A percentile compares a stretch with the other conserved stretches of the same genome.
Conservation (phyloP, 306 rosid genomes). For the Herpetospermum pedunculosum region DNA sequence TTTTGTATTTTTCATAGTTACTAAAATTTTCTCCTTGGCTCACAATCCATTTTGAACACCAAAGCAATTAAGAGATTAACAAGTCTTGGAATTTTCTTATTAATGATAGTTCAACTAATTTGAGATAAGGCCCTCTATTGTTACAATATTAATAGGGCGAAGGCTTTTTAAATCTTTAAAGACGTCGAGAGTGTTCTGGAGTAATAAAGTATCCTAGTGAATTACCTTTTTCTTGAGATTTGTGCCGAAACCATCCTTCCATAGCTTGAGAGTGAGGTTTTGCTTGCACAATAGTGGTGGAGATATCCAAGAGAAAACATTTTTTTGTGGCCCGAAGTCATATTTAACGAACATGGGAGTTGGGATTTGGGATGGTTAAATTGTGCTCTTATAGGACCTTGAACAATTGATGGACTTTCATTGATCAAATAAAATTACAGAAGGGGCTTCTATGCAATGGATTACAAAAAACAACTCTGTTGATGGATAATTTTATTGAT, state of each 20-base stretch:
- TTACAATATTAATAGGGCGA: not conserved
- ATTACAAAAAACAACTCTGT: no score
- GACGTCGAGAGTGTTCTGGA: not conserved
- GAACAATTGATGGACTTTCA: no score
- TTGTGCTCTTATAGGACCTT: not conserved
- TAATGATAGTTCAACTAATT: not conserved
- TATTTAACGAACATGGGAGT: not conserved
- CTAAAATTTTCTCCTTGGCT: no score
- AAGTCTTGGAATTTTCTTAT: not conserved
- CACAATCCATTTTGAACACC: not conserved
- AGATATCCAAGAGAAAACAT: not conserved
- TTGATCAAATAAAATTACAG: no score
- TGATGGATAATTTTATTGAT: no score
- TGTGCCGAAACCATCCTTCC: not conserved
- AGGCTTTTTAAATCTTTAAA: not conserved
- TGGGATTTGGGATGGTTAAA: not conserved
- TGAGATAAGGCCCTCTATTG: not conserved
- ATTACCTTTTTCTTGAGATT: not conserved
- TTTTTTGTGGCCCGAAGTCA: not conserved
- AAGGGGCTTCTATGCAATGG: no score
- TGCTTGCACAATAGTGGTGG: not conserved
- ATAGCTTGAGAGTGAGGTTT: not conserved
- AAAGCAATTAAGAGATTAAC: not conserved
- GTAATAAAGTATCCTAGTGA: not conserved
- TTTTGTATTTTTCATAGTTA: no score